phyloP scores from a whole-genome alignment of 805 yeast species.

The Isabelozyma gotoi region DNA sequence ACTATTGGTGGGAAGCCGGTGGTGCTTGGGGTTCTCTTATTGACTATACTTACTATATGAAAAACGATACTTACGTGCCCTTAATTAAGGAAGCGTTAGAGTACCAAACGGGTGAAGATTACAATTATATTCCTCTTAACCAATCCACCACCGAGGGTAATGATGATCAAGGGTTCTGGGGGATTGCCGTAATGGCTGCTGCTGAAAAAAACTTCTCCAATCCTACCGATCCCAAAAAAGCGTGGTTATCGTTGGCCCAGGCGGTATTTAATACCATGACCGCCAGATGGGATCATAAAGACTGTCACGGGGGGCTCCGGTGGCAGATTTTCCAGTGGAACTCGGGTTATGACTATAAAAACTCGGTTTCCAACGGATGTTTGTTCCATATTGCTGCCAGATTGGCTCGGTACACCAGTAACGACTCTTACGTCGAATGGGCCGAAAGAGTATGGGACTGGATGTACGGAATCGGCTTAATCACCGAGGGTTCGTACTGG shows the following conservation, averaged over 20 bases:
- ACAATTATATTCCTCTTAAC: slow-evolving; percentile 82
- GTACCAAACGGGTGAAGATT: slow-evolving; percentile 64
- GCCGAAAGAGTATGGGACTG: slow-evolving; percentile 46
- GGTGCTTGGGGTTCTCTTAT: slow-evolving; percentile 89
- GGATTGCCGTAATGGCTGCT: slow-evolving; percentile 86
- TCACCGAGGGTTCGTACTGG: slow-evolving; percentile 45
- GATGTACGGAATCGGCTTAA: slow-evolving; percentile 42
- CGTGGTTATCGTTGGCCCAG: slow-evolving; percentile 42
- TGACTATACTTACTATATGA: slow-evolving; percentile 72
- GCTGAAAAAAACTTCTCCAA: slow-evolving; percentile 84
- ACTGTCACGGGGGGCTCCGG: slow-evolving; percentile 44
- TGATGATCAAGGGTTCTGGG: slow-evolving; percentile 99
- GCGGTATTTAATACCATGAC: slow-evolving; percentile 47
- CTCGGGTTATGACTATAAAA: slow-evolving; percentile 46
- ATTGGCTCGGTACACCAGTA: slow-evolving; percentile 41
- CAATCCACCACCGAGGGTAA: slow-evolving; percentile 94
- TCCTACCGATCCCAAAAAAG: slow-evolving; percentile 31
- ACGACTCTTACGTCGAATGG: slow-evolving; percentile 39
- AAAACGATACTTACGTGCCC: slow-evolving; percentile 65
- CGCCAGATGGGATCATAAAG: slow-evolving; percentile 39
- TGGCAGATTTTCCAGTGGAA: slow-evolving; percentile 53
- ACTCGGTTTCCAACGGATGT: slow-evolving; percentile 45
- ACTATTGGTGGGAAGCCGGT: slow-evolving; percentile 99
- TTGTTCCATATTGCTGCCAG: slow-evolving; percentile 46
- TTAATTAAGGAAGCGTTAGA: slow-evolving; percentile 60